Evolutionary conservation across 1,139 yeast genomes (phyloP).

Genomic region (Suhomyces chickasaworum): DNA sequence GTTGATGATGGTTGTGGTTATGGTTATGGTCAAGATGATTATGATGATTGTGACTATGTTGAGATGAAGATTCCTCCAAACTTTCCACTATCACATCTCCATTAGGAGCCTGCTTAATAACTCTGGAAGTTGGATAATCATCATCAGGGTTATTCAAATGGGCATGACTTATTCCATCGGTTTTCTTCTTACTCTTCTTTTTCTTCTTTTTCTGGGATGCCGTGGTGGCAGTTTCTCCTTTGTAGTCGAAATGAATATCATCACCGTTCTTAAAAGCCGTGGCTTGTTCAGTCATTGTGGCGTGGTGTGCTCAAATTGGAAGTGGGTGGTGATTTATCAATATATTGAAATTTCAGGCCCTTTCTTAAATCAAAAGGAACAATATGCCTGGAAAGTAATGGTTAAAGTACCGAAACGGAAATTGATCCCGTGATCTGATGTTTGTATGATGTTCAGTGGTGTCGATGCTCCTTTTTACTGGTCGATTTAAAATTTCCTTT

Average conservation of each 20-base stretch:
- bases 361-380: not conserved
- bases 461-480: conserved; percentile 6
- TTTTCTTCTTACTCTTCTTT: conserved; percentile 14
- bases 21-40: too few species aligned
- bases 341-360: not conserved
- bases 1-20: conserved; percentile 10
- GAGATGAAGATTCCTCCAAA: conserved; percentile 22
- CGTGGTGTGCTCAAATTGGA: not conserved
- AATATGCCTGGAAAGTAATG: not conserved
- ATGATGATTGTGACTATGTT: conserved; percentile 9
- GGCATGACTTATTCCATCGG: conserved; percentile 32
- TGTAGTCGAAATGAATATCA: conserved; percentile 61
- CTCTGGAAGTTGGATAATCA: conserved; percentile 72
- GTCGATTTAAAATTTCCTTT: conserved; percentile 7
- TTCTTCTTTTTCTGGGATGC: conserved; percentile 40
- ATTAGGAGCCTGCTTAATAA: conserved; percentile 69
- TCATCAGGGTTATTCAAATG: conserved; percentile 57
- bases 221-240: conserved; percentile 10
- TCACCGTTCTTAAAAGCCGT: conserved; percentile 46
- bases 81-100: conserved; percentile 73
- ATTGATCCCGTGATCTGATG: not conserved
- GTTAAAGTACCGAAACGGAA: not conserved
- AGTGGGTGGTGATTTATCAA: not conserved
- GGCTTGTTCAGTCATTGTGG: conserved; percentile 10
- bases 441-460: not conserved